Base-by-base conservation (phyloP, 2,329 filamentous ascomycete genomes). In the Cordyceps javanica region DNA sequence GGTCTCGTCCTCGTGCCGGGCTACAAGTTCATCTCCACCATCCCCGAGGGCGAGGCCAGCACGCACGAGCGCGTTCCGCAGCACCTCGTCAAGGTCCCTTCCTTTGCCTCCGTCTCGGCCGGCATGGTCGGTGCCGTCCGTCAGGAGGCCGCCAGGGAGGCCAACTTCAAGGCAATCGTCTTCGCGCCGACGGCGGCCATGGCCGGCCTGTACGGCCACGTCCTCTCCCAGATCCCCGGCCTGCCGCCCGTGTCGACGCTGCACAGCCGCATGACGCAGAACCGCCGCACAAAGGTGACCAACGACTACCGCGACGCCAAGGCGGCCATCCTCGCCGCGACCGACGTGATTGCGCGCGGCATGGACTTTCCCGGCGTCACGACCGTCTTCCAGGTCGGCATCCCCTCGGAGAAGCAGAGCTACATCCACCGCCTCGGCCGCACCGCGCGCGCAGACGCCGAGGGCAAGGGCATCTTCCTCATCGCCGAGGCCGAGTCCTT, bases 21-120 rank as follows among this genome's bases (percentile, higher is more conserved):
- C 55, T 95, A 93, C 79, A 85, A 89, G 68, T 91, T 88, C 70
- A 86, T 96, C 68, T 88, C 90, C 52, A 94, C 90, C 55, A 87
- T 96, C 38, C 77, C 82, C 57, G 82, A 86, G 13, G 83, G 90
- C 64, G 91, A 96, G 67, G 77, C 80, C 28, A 88, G 86, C 61
- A 94, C 90, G 1, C 90, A 95, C 67, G 77, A 89, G 60, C 80
- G 82, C 21, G 87, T 96, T 3, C 86, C 88, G 0, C 91, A 96
- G 71, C 82, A 85, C 59, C 73, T 87, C 16, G 81, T 93, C 60
- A 74, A 77, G 28, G 77, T 91, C 62, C 78, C 90, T n/a, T 79
- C 83, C 2, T 78, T 96, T 52, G 78, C 89, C 44, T 85, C 90
- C 62, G 77, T 93, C 69, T 79, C 73, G 57, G 78, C 75, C 64